Conservation (phyloP, 2,329 filamentous ascomycete species). For the Penicillium sp. region DNA sequence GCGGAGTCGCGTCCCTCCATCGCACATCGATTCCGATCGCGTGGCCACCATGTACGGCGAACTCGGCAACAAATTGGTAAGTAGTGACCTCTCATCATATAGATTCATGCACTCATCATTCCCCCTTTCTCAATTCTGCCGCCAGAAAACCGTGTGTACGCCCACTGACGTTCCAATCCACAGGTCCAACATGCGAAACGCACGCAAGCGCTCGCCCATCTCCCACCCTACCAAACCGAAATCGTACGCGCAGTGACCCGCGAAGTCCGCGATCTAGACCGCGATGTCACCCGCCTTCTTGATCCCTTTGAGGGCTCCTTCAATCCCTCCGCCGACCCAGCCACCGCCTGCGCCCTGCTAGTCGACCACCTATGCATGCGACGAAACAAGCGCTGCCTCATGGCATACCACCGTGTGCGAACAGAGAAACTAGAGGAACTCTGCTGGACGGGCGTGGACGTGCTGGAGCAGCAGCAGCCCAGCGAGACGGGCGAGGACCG, state of each 20-base stretch:
- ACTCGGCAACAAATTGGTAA: conserved; percentile 79
- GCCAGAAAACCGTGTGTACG: not conserved
- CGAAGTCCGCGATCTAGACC: conserved; percentile 91
- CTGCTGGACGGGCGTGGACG: conserved; percentile 86
- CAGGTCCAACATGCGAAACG: conserved; percentile 96
- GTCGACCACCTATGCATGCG: conserved; percentile 95
- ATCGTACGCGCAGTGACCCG: conserved; percentile 83
- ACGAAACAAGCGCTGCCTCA: conserved; percentile 89
- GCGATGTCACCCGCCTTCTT: conserved; percentile 76
- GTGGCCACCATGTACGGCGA: conserved; percentile 75
- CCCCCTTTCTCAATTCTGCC: not conserved
- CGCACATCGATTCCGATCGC: conserved; percentile 22
- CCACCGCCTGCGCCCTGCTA: conserved; percentile 81
- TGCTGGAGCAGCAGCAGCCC: conserved; percentile 68
- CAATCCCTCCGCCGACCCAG: conserved; percentile 79
- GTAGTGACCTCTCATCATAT: conserved; percentile 16
- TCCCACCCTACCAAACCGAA: conserved; percentile 91
- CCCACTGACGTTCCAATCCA: not conserved
- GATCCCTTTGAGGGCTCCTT: conserved; percentile 83
- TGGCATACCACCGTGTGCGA: conserved; percentile 89
- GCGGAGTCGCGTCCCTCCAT: conserved; percentile 19
- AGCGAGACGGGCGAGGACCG: conserved; percentile 43
- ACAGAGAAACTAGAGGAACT: conserved; percentile 91
- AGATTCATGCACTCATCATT: no score
- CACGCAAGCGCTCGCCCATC: conserved; percentile 79